Evolutionary conservation across 2,329 filamentous ascomycete species (phyloP).

Genomic region (Rugonectria rugulosa): DNA sequence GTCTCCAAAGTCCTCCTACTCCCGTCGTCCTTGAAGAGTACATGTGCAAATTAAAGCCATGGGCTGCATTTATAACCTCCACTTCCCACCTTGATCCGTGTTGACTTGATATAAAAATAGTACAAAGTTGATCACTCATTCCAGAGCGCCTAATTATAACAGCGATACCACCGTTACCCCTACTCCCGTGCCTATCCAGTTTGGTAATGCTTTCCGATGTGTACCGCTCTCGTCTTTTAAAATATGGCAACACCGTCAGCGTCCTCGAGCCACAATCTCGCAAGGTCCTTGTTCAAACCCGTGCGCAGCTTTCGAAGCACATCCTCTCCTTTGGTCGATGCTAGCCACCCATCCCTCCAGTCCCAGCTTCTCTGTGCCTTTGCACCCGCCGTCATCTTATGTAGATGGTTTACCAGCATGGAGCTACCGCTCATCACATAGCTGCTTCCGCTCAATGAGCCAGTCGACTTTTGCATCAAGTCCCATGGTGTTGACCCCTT

Average conservation of each 20-base stretch:
- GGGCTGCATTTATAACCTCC: no score
- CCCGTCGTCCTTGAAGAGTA: no score
- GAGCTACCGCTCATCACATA: slow-evolving; percentile 78
- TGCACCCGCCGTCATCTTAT: slow-evolving; percentile 63
- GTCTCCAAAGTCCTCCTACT: no score
- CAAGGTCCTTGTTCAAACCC: slow-evolving; percentile 78
- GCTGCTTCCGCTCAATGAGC: slow-evolving; percentile 63
- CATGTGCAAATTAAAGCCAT: no score
- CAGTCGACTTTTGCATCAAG: slow-evolving; percentile 67
- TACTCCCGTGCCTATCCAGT: background rate
- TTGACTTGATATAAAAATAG: no score
- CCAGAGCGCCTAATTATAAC: no score
- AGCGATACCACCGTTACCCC: background rate
- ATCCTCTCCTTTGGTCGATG: slow-evolving; percentile 68
- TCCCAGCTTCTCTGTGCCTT: slow-evolving; percentile 73
- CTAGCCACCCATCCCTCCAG: slow-evolving; percentile 80
- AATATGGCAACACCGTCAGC: slow-evolving; percentile 63
- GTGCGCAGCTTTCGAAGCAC: slow-evolving; percentile 77
- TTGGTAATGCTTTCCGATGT: background rate
- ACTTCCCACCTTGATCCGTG: no score
- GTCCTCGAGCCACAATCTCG: slow-evolving; percentile 72
- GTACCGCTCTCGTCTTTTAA: slow-evolving; percentile 27
- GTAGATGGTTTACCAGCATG: slow-evolving; percentile 70
- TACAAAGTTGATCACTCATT: no score
- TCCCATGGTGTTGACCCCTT: slow-evolving; percentile 70